A percentile compares a stretch with the other conserved stretches of the same genome.
Conservation (phyloP, 2,329 filamentous ascomycete species). For the Colletotrichum liaoningense region DNA sequence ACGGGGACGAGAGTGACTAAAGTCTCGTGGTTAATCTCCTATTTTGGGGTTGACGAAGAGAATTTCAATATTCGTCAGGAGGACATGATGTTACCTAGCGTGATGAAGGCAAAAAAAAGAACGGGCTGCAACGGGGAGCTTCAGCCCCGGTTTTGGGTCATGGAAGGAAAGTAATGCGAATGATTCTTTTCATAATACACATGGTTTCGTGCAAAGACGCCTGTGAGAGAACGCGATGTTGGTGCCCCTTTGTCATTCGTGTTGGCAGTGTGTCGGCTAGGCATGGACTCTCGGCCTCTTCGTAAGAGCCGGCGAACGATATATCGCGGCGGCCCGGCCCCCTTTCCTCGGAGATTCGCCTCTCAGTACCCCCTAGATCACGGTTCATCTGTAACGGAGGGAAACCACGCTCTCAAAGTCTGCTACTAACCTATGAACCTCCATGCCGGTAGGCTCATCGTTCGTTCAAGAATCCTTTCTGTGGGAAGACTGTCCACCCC, state of each 20-base stretch:
- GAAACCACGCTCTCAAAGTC: no score
- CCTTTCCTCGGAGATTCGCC: no score
- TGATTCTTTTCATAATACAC: neutral
- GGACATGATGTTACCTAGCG: neutral
- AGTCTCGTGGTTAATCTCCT: neutral
- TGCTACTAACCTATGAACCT: no score
- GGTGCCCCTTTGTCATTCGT: neutral
- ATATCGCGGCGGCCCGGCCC: neutral
- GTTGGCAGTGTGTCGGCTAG: neutral
- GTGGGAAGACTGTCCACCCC: neutral
- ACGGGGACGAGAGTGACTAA: conserved; percentile 70
- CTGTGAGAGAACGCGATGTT: neutral
- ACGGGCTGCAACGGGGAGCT: neutral
- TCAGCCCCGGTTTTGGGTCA: neutral
- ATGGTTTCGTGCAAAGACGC: neutral
- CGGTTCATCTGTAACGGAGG: no score
- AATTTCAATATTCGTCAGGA: neutral
- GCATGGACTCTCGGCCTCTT: neutral
- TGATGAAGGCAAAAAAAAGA: neutral
- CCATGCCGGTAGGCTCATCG: no score
- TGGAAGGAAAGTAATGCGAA: neutral
- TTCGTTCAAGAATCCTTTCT: neutral
- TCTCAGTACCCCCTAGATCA: no score
- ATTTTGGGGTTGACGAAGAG: neutral
- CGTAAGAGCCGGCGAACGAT: neutral